Conservation (phyloP, 2,329 filamentous ascomycete species). For the Biscogniauxia mediterranea region DNA sequence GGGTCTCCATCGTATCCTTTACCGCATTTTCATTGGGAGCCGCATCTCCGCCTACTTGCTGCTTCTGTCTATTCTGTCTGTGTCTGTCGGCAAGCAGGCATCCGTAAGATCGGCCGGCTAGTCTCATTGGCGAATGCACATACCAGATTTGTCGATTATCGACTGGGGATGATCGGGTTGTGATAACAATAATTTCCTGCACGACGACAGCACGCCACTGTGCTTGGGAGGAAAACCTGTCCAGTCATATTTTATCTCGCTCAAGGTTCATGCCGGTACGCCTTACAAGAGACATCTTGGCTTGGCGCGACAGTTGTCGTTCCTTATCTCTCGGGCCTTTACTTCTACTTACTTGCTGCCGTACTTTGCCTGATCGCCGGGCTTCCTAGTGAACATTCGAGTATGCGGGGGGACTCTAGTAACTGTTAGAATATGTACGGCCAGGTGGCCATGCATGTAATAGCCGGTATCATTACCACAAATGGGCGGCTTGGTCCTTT, state of each 20-base stretch:
- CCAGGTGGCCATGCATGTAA: background rate
- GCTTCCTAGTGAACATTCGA: background rate
- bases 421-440: background rate
- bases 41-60: background rate
- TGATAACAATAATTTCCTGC: background rate
- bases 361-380: background rate
- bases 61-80: background rate
- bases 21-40: background rate
- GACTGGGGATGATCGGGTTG: background rate
- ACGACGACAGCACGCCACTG: background rate
- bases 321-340: background rate
- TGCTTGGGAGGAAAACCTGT: background rate
- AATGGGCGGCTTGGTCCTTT: background rate
- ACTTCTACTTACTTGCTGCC: background rate
- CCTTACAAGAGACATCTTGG: background rate
- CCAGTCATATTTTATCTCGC: background rate
- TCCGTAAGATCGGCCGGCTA: background rate
- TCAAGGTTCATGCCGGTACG: background rate
- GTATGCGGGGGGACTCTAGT: background rate
- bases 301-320: background rate
- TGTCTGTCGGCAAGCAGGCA: background rate
- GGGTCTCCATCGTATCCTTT: background rate
- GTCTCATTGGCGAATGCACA: background rate
- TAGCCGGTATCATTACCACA: background rate
- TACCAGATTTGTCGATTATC: background rate